Base-by-base conservation (phyloP, 2,329 filamentous ascomycete species). In the Cadophora malorum region DNA sequence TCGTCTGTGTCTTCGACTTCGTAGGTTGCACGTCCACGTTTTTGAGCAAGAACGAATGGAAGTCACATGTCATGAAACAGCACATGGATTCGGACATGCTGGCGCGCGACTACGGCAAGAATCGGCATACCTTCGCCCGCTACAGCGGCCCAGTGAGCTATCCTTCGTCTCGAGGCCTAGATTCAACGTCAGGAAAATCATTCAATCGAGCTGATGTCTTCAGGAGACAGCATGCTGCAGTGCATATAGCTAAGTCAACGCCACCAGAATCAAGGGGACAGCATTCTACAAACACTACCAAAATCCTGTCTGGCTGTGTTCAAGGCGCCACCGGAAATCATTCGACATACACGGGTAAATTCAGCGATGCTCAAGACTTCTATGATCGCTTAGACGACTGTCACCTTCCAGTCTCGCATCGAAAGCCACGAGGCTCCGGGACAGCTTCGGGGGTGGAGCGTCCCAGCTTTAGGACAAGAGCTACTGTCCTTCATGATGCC, bases 121-220 rank as follows among this genome's bases (percentile, higher is more conserved):
- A 98, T 79, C 85, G 95, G 19, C 95, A 99, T 78, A 97, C 95
- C 0, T 81, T 98, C 71, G 98, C 95, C 1, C 96, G 98, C 78
- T 98, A 98, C 84, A 97, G 97, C 79, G 95, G 95, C 8, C 97
- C 93, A 14, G 97, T 98, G 94, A 91, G 97, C 9, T 99, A 96
- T 76, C 94, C 94, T 4, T 98, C 98, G 80, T 98, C 95, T 73
- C 93, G 94, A 0, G 93, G 94, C 4, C 91, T 90, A 23, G 94
- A 94, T 6, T 94, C 93, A 2, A 87, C 92, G 0, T 92, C 91
- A 4, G 95, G 97, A 79, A 97, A 97, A 83, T 93, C 92, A 72
- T 98, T 98, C 80, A 97, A 97, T 81, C 88, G 95, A 59, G 94
- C 95, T 41, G 95, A 99, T 76, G 94, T 98, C 50, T 98, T 98